Percentiles rank a stretch among this genome's conserved stretches.
Evolutionary conservation across 202 grass and related monocot species (phyloP).

Genomic region (Brachypodium distachyon): DNA sequence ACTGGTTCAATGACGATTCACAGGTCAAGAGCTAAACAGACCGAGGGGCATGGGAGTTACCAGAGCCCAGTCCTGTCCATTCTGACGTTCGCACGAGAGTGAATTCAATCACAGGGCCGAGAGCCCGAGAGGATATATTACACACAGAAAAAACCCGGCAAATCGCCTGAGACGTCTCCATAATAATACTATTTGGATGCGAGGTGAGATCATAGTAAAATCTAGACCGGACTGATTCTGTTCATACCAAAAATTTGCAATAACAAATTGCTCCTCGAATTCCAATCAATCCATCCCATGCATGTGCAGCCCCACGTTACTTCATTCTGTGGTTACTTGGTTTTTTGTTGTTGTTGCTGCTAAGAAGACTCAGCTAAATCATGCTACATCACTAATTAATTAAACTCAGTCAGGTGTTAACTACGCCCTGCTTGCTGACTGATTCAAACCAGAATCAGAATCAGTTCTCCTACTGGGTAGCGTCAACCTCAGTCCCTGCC

Average conservation of each 20-base stretch:
- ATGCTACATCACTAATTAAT: too few species aligned
- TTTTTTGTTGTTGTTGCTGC: not conserved
- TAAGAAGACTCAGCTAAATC: not conserved
- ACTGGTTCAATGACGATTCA: not conserved
- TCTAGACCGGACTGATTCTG: not conserved
- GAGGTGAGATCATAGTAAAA: not conserved
- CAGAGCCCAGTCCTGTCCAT: not conserved
- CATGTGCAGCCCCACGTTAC: not conserved
- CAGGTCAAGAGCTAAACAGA: not conserved
- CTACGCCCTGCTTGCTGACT: not conserved
- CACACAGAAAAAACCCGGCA: not conserved
- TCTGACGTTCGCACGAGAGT: too few species aligned
- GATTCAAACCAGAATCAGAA: not conserved
- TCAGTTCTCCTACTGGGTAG: too few species aligned
- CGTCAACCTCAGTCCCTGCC: too few species aligned
- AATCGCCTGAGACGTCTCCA: not conserved
- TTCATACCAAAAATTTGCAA: not conserved
- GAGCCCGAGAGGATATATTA: too few species aligned
- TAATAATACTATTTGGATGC: not conserved
- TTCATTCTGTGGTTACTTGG: slow-evolving; percentile 1
- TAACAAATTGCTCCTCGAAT: not conserved
- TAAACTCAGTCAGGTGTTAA: not conserved
- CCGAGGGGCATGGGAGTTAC: not conserved
- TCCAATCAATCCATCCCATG: not conserved
- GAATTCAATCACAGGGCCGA: too few species aligned